Conservation (phyloP, 2,329 filamentous ascomycete genomes). For the Calycina marina region DNA sequence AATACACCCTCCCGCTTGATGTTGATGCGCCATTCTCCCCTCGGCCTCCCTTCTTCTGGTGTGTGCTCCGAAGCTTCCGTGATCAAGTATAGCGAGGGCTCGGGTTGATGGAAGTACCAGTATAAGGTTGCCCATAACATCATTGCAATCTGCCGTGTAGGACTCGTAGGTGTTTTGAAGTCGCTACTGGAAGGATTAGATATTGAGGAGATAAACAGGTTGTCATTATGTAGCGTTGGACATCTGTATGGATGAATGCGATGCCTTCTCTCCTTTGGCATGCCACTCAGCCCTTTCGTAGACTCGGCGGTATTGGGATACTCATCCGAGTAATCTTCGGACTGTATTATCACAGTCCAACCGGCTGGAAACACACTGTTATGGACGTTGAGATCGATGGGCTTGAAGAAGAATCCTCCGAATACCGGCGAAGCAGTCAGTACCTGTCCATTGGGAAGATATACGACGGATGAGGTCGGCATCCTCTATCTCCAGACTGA, state of each 20-base stretch:
- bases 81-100: slow-evolving; percentile 49
- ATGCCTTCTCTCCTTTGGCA: slow-evolving; percentile 20
- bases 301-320: slow-evolving; percentile 19
- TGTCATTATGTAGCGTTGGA: slow-evolving; percentile 67
- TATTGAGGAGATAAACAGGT: slow-evolving; percentile 82
- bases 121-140: slow-evolving; percentile 91
- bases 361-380: slow-evolving; percentile 65
- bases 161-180: slow-evolving; percentile 65
- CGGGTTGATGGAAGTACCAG: slow-evolving; percentile 91
- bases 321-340: slow-evolving; percentile 30
- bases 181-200: slow-evolving; percentile 70
- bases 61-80: slow-evolving; percentile 51
- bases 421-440: slow-evolving; percentile 76
- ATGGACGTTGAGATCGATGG: slow-evolving; percentile 56
- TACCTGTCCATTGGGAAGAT: slow-evolving; percentile 77
- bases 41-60: slow-evolving; percentile 55
- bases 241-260: slow-evolving; percentile 50
- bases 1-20: slow-evolving; percentile 82
- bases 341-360: slow-evolving; percentile 81
- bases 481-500: slow-evolving; percentile 14
- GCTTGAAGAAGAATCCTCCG: slow-evolving; percentile 82
- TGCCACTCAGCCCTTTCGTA: slow-evolving; percentile 19
- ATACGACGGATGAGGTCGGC: slow-evolving; percentile 30
- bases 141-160: slow-evolving; percentile 83
- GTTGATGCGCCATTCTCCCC: slow-evolving; percentile 74